A percentile compares a stretch with the other conserved stretches of the same genome.
Conservation (phyloP, 352 stramenopile species). For the Globisporangium sylvaticum region DNA sequence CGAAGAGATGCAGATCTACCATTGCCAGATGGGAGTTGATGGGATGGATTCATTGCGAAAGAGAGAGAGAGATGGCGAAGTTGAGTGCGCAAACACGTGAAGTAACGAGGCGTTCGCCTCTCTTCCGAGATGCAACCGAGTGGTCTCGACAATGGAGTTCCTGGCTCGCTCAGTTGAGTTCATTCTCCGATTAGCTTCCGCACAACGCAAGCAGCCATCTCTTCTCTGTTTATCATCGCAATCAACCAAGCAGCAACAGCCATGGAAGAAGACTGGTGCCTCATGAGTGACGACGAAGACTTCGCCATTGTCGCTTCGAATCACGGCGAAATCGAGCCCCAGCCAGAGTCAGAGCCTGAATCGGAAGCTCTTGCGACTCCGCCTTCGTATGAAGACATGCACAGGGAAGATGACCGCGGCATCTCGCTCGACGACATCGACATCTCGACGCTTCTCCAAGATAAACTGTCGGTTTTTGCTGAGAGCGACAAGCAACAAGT, state of each 20-base stretch:
- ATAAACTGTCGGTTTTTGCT: conserved; percentile 8
- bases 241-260: background rate
- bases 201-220: background rate
- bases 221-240: background rate
- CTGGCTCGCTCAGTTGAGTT: background rate
- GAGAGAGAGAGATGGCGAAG: background rate
- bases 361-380: background rate
- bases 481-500: conserved; percentile 4
- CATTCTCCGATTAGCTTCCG: conserved; percentile 7
- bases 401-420: background rate
- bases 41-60: conserved; percentile 5
- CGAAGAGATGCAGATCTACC: conserved; percentile 8
- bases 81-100: conserved; percentile 1
- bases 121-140: conserved; percentile 1
- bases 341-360: conserved; percentile 25
- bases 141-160: background rate
- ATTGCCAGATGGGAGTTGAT: conserved; percentile 7
- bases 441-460: conserved; percentile 25
- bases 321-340: conserved; percentile 25
- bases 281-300: conserved; percentile 43
- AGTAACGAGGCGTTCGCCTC: background rate
- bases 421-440: conserved; percentile 18
- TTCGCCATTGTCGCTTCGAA: conserved; percentile 6
- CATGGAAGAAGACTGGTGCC: conserved; percentile 59
- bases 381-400: background rate